These are phyloP conservation scores for Neurospora sp. DNA, from an alignment of 495 filamentous ascomycete genomes.

Conservation along the genomic window DNA sequence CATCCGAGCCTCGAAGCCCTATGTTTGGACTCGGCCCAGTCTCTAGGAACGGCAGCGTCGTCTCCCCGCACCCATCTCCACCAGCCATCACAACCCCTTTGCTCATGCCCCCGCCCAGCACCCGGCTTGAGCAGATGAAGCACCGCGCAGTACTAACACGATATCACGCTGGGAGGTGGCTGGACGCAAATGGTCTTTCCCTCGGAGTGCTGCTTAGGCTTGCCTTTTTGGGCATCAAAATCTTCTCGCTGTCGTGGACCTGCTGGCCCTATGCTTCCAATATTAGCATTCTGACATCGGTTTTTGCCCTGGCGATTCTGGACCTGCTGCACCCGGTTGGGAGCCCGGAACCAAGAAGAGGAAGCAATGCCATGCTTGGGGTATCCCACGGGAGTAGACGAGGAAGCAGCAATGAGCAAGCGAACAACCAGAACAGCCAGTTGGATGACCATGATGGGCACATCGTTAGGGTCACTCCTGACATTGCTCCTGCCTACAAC, in stretches of 20 bases:
- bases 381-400: not conserved
- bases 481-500: not conserved
- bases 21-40: constrained; percentile 8
- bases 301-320: constrained; percentile 29
- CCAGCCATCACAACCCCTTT: constrained; percentile 32
- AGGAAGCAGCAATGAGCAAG: not conserved
- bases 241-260: constrained; percentile 27
- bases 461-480: not conserved
- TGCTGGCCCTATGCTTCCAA: constrained; percentile 38
- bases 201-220: constrained; percentile 22
- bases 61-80: constrained; percentile 20
- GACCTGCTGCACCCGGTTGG: constrained; percentile 24
- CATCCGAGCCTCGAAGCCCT: constrained; percentile 15
- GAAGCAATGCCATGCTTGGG: constrained; percentile 1
- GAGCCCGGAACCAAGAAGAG: constrained; percentile 1
- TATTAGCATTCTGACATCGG: constrained; percentile 20
- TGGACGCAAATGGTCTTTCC: constrained; percentile 11
- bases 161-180: constrained; percentile 17
- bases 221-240: constrained; percentile 28
- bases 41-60: constrained; percentile 8
- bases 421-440: not conserved
- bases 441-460: not conserved
- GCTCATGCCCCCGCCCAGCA: constrained; percentile 50
- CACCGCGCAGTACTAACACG: constrained; percentile 22
- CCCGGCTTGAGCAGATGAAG: constrained; percentile 26